phyloP scores from a whole-genome alignment of 345 rosid genomes.

The Theobroma cacao region DNA sequence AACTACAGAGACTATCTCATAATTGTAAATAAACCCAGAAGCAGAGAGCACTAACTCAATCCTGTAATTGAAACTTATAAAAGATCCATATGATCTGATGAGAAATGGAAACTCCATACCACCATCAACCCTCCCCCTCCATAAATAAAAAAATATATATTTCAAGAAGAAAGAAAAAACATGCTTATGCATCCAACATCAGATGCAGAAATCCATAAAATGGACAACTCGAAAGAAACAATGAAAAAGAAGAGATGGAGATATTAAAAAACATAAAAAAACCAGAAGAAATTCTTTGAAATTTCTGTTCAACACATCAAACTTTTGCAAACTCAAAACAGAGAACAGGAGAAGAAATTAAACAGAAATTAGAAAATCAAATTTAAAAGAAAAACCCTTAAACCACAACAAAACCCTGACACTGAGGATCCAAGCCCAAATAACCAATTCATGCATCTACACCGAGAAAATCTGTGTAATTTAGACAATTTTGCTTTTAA shows the following conservation, averaged over 20 bases:
- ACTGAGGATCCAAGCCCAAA: slow-evolving; percentile 19
- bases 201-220: neutral
- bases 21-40: neutral
- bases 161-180: neutral
- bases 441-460: slow-evolving; percentile 12
- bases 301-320: neutral
- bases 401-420: slow-evolving; percentile 41
- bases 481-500: neutral
- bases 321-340: neutral
- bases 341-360: neutral
- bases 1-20: neutral
- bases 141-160: neutral
- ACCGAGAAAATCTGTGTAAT: slow-evolving; percentile 13
- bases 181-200: neutral
- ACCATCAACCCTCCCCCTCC: neutral
- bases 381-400: slow-evolving; percentile 10
- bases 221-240: neutral
- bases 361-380: neutral
- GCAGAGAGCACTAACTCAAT: neutral
- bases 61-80: slow-evolving; percentile 2
- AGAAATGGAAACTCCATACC: neutral
- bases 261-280: neutral
- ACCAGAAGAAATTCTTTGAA: too few relatives aligned
- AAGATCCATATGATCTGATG: slow-evolving; percentile 27
- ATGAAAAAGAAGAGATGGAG: neutral